Evolutionary conservation across 495 filamentous ascomycete genomes (phyloP).

Genomic region (Antarctomyces pellizariae): DNA sequence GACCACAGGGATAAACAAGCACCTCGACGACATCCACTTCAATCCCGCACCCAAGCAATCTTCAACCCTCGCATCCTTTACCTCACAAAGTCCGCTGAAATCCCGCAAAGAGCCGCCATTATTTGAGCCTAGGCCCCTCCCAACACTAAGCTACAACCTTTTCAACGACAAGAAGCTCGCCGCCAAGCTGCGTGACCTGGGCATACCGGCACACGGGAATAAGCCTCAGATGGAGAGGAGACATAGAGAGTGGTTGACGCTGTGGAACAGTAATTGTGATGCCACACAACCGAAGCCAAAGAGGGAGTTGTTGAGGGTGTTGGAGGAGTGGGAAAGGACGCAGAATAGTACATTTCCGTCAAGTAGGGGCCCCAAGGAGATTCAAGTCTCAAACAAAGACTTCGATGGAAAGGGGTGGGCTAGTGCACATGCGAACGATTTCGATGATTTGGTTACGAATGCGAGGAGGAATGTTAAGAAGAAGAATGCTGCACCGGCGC

Average conservation of each 20-base stretch:
- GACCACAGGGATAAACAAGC: slow-evolving; percentile 40
- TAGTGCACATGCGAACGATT: slow-evolving; percentile 42
- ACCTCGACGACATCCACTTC: slow-evolving; percentile 36
- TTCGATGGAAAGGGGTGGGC: slow-evolving; percentile 67
- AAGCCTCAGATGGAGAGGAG: slow-evolving; percentile 45
- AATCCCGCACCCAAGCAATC: slow-evolving; percentile 7
- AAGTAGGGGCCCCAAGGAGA: slow-evolving; percentile 1
- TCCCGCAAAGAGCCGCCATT: slow-evolving; percentile 7
- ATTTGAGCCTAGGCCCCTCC: slow-evolving; percentile 19
- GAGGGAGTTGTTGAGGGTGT: slow-evolving; percentile 44
- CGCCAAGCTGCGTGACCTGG: slow-evolving; percentile 61
- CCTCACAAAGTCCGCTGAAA: slow-evolving; percentile 4
- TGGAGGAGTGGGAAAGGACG: slow-evolving; percentile 68
- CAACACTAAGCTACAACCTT: slow-evolving; percentile 57
- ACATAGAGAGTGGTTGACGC: slow-evolving; percentile 80
- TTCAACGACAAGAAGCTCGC: slow-evolving; percentile 51
- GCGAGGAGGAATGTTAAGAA: slow-evolving; percentile 24
- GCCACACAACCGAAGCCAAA: slow-evolving; percentile 45
- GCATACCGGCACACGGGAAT: slow-evolving; percentile 48
- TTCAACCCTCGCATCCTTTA: slow-evolving; percentile 1
- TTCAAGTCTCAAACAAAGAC: slow-evolving; percentile 29
- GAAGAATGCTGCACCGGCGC: slow-evolving; percentile 4
- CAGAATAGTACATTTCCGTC: slow-evolving; percentile 28
- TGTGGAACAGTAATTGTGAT: slow-evolving; percentile 96
- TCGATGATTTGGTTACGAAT: slow-evolving; percentile 48